phyloP scores from a whole-genome alignment of 208 protist genomes.

The Trypanosoma mega region DNA sequence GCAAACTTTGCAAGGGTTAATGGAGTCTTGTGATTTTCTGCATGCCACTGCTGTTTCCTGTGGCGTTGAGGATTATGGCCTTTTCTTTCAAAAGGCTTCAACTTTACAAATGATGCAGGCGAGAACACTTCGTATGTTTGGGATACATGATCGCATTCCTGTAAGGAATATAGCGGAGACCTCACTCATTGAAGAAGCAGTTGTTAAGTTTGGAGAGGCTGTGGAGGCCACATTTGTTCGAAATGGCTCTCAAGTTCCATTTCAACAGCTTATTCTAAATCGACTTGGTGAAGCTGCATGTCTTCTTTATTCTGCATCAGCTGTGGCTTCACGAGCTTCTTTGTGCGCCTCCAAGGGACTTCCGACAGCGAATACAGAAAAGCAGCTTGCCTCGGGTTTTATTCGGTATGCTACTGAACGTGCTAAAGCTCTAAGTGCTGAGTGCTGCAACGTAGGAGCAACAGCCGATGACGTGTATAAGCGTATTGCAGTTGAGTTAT shows the following conservation, averaged over 20 bases:
- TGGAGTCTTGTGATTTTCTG: slow-evolving; percentile 75
- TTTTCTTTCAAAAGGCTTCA: slow-evolving; percentile 81
- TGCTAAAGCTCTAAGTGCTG: slow-evolving; percentile 42
- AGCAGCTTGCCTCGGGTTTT: slow-evolving; percentile 65
- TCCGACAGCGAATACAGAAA: slow-evolving; percentile 63
- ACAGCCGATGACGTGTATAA: slow-evolving; percentile 85
- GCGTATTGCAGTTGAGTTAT: slow-evolving; percentile 78
- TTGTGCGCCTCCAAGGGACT: slow-evolving; percentile 71
- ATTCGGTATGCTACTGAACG: slow-evolving; percentile 58
- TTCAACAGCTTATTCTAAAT: slow-evolving; percentile 81
- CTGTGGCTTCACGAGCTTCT: slow-evolving; percentile 74
- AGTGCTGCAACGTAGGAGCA: slow-evolving; percentile 74
- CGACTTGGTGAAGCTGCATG: slow-evolving; percentile 75
- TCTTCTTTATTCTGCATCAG: slow-evolving; percentile 77
- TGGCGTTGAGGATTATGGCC: slow-evolving; percentile 80
- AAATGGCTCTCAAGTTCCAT: slow-evolving; percentile 59
- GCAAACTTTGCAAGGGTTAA: slow-evolving; percentile 51
- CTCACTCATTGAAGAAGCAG: slow-evolving; percentile 62
- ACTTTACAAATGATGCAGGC: slow-evolving; percentile 82
- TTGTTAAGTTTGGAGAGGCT: slow-evolving; percentile 79
- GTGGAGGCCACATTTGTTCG: slow-evolving; percentile 81
- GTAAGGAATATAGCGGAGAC: slow-evolving; percentile 61
- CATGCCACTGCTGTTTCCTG: slow-evolving; percentile 77
- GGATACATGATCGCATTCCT: slow-evolving; percentile 67
- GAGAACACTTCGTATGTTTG: slow-evolving; percentile 55